Base-by-base conservation (phyloP, 2,329 filamentous ascomycete genomes). In the Rhynchosporium secalis region DNA sequence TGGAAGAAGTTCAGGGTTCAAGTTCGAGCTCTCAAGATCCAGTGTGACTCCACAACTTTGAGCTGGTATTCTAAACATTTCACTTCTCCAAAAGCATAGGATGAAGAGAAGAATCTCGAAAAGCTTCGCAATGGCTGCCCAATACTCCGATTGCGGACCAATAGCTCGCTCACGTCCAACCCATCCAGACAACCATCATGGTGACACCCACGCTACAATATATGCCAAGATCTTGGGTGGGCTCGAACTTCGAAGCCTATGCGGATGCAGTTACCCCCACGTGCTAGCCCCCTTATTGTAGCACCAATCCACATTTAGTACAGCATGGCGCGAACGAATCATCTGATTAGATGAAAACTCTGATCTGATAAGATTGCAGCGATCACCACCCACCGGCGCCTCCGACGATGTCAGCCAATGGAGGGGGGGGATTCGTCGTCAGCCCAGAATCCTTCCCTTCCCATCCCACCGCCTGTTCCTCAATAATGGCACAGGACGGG, bases 331-430 rank as follows among this genome's bases (percentile, higher is more conserved):
- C 51, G 20, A 20, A 36, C 51, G 51, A 54, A 54, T 54, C 51
- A 54, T 54, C 51, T 54, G 51, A 54, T 54, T 54, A 54, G 51
- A 54, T 54, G 51, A 54, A 52, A 54, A 31, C 33, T 54, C 36
- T 54, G 51, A 54, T 54, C 51, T 54, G 51, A 54, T 54, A 54
- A 54, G 51, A 54, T 54, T 54, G 51, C 51, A 54, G 51, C 51
- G 51, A 54, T 54, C 51, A 54, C 15, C 33, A 28, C 49, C 20
- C 20, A 20, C 9, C 13, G 13, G 48, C 13, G 48, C 29, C 29
- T 51, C 9, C 31, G 33, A 12, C 20, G 20, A 15, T 33, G 15
- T 10, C 33, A 33, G 9, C 49, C 49, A 52, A 20, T 52, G 6
- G 38, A 7, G 36, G 15, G 33, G 20, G 20, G 20, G 20, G 20